phyloP scores from a whole-genome alignment of 2,329 filamentous ascomycete genomes.

The Fusarium papillatum region DNA sequence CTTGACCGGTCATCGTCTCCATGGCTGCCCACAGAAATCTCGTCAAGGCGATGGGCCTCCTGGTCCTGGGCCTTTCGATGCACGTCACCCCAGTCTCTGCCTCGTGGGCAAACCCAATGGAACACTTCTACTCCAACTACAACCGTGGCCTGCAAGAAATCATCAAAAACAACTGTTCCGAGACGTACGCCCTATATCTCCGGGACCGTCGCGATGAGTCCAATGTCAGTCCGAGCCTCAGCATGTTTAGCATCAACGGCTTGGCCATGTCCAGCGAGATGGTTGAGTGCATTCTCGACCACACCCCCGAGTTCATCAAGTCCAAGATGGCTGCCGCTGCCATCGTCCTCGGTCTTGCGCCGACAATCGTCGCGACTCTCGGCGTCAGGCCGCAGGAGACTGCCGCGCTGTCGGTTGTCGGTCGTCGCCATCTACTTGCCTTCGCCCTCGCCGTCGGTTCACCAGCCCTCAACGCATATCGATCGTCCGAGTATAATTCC shows the following conservation, averaged over 20 bases:
- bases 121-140: constrained; percentile 7
- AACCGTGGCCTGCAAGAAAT: constrained; percentile 9
- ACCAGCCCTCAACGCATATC: constrained; percentile 21
- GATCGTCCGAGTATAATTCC: constrained; percentile 14
- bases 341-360: constrained; percentile 17
- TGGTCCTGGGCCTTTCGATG: neutral
- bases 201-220: neutral
- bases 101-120: constrained; percentile 5
- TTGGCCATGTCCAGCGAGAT: neutral
- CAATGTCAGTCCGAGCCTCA: neutral
- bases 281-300: constrained; percentile 16
- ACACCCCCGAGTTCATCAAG: constrained; percentile 20
- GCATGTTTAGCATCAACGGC: neutral
- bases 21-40: constrained; percentile 3
- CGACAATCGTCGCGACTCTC: constrained; percentile 19
- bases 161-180: constrained; percentile 10
- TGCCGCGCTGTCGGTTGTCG: constrained; percentile 15
- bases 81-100: constrained; percentile 4
- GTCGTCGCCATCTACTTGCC: constrained; percentile 17
- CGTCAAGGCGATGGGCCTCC: neutral
- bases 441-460: constrained; percentile 21
- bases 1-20: neutral
- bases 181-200: constrained; percentile 5
- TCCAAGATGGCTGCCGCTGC: constrained; percentile 25
- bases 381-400: constrained; percentile 17